Conservation (phyloP, 2,329 filamentous ascomycete species). For the Neospermospora avenae region DNA sequence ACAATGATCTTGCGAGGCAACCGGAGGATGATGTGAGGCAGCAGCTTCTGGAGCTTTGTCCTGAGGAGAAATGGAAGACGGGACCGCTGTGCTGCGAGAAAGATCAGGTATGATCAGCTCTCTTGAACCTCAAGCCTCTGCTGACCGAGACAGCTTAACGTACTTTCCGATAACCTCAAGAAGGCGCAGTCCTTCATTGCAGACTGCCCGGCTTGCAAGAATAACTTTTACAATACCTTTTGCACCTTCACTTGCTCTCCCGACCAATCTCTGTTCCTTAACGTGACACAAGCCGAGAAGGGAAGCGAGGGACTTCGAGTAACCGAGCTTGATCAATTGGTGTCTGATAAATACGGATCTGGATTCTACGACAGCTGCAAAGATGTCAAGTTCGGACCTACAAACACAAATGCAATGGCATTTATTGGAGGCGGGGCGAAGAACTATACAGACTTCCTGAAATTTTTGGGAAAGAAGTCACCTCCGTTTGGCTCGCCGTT, state of each 20-base stretch:
- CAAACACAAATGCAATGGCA: conserved; percentile 90
- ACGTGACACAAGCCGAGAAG: conserved; percentile 72
- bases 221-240: conserved; percentile 98
- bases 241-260: conserved; percentile 98
- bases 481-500: conserved; percentile 84
- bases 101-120: conserved; percentile 59
- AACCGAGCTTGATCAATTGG: conserved; percentile 84
- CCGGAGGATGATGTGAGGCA: conserved; percentile 70
- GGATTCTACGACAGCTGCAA: conserved; percentile 98
- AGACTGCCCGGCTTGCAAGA: conserved; percentile 93
- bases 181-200: conserved; percentile 86
- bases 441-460: conserved; percentile 81
- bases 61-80: conserved; percentile 76
- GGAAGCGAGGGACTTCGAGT: conserved; percentile 61
- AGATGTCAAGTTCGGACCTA: conserved; percentile 95
- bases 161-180: conserved; percentile 78
- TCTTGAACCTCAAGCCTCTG: background rate
- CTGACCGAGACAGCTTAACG: conserved; percentile 56
- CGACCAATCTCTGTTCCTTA: conserved; percentile 92
- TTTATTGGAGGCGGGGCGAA: conserved; percentile 94
- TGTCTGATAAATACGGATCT: conserved; percentile 77
- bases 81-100: conserved; percentile 81
- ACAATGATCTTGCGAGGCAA: conserved; percentile 77
- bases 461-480: conserved; percentile 92
- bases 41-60: conserved; percentile 77